phyloP scores from a whole-genome alignment of 2,329 filamentous ascomycete species.

The Eutypella sp. region DNA sequence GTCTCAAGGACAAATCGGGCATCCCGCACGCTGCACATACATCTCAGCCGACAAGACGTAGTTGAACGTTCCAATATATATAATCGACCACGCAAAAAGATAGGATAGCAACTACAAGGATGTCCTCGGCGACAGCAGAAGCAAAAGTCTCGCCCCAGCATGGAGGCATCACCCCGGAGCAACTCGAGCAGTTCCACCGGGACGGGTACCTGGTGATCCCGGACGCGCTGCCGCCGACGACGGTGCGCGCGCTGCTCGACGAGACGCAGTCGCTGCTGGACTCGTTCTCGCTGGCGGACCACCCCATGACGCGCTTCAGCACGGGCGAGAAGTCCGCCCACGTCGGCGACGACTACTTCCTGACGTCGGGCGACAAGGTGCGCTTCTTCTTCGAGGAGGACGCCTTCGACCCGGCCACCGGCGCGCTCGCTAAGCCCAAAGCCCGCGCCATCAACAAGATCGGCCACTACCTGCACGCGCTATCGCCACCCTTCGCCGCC shows the following conservation, averaged over 20 bases:
- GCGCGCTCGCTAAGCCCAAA: slow-evolving; percentile 71
- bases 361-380: slow-evolving; percentile 82
- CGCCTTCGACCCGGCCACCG: slow-evolving; percentile 62
- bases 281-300: slow-evolving; percentile 70
- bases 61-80: too few species aligned
- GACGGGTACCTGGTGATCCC: slow-evolving; percentile 92
- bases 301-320: slow-evolving; percentile 91
- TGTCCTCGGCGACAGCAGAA: slow-evolving; percentile 10
- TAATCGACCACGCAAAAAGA: background rate
- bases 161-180: slow-evolving; percentile 62
- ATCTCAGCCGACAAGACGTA: too few species aligned
- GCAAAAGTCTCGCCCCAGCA: too few species aligned
- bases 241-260: slow-evolving; percentile 62
- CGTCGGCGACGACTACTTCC: slow-evolving; percentile 92
- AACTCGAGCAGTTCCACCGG: slow-evolving; percentile 66
- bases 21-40: too few species aligned
- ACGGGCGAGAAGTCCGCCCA: slow-evolving; percentile 73
- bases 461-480: slow-evolving; percentile 68
- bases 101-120: slow-evolving; percentile 3
- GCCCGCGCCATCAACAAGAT: slow-evolving; percentile 85
- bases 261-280: slow-evolving; percentile 73
- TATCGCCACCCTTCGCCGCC: slow-evolving; percentile 61
- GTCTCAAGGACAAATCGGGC: too few species aligned
- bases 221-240: slow-evolving; percentile 62
- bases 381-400: slow-evolving; percentile 98